Base-by-base conservation (phyloP, 192 early-diverging fungal species). In the Hyaloraphidium curvatum region DNA sequence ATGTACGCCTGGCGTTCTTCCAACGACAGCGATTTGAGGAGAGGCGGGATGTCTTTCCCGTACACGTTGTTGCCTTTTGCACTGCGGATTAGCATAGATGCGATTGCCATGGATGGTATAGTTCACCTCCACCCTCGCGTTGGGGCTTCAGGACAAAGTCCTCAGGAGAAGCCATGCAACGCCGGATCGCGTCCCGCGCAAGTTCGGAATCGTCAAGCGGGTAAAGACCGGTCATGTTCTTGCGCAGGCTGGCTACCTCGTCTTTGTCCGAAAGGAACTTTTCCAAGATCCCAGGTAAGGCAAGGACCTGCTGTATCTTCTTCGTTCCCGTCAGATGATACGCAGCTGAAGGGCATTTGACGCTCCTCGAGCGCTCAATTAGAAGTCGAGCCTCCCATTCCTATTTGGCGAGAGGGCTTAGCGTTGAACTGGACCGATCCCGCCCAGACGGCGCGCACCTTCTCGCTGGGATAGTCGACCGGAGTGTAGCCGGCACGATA, bases 311-410 rank as follows among this genome's bases (percentile, higher is more conserved):
- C 61, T 97, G 93, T 5, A 93, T 75, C 58, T 97, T 97, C 63
- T 97, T 97, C 31, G 84, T 74, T n/a, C 93, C 93, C 3, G 82
- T 82, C 22, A 97, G 63, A 51, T 97, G 93, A 52, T 94, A 91
- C 1, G 87, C 82, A 19, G 84, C 68, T 27, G 72, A 86, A 29
- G 93, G 93, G 56, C 87, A 90, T 50, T 92, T 84, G 55, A 97
- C 77, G 0, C 88, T 63, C 16, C 74, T 59, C 0, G 89, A 90
- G 26, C 73, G 69, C 57, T 97, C 93, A 4, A 93, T 67, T 40
- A 84, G 65, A 39, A 85, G 68, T 57, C 93, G 73, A 1, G 81
- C 87, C n/a, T 79, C 70, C 92, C 92, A 97, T 73, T 91, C 81
- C 81, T 77, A 16, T 13, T 28, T n/a, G 25, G 21, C 55, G 43